phyloP scores from a whole-genome alignment of 2,329 filamentous ascomycete genomes.

The Paraphaeosphaeria minitans region DNA sequence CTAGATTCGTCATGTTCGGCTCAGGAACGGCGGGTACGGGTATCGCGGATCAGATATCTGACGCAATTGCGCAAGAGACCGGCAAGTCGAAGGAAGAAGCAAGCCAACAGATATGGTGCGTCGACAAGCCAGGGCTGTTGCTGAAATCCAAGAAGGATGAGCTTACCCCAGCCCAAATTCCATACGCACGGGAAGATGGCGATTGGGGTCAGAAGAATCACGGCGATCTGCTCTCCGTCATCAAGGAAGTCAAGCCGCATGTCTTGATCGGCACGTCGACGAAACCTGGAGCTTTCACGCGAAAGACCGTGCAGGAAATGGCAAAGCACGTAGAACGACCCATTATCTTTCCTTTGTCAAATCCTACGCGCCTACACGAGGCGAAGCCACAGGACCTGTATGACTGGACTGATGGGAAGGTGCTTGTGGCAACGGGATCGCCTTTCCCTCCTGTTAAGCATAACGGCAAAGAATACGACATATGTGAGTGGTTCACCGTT shows the following conservation, averaged over 20 bases:
- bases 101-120: conserved; percentile 77
- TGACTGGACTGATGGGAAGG: conserved; percentile 77
- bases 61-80: conserved; percentile 74
- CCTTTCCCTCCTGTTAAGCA: conserved; percentile 77
- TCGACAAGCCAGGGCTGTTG: conserved; percentile 81
- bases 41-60: conserved; percentile 82
- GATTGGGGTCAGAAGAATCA: conserved; percentile 67
- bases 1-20: conserved; percentile 77
- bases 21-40: conserved; percentile 82
- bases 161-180: conserved; percentile 69
- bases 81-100: conserved; percentile 74
- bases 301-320: conserved; percentile 77
- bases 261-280: conserved; percentile 86
- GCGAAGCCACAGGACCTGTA: conserved; percentile 77
- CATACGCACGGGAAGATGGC: conserved; percentile 67
- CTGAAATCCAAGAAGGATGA: conserved; percentile 65
- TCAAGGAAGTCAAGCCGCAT: conserved; percentile 75
- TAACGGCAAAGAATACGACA: conserved; percentile 59
- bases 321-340: conserved; percentile 72
- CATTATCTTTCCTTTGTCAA: conserved; percentile 87
- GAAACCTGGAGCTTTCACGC: conserved; percentile 74
- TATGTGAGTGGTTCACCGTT: conserved; percentile 48
- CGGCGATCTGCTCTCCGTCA: conserved; percentile 66
- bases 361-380: conserved; percentile 84
- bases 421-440: conserved; percentile 80